Percentiles rank a stretch among this genome's conserved stretches.
Evolutionary conservation across 495 filamentous ascomycete genomes (phyloP).

Genomic region (Daldinia childiae): DNA sequence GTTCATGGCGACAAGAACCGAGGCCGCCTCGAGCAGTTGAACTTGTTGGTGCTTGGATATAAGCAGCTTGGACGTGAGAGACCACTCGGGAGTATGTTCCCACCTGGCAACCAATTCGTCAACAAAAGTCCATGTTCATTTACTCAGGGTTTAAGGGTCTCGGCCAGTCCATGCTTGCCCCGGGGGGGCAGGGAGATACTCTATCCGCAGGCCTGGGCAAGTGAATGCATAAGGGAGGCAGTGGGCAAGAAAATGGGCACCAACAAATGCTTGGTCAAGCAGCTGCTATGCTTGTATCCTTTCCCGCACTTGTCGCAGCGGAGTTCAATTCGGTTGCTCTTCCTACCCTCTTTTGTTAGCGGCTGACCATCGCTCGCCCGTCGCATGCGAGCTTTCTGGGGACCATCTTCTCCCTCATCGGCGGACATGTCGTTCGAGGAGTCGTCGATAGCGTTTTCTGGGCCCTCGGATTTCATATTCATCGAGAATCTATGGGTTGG

Average conservation of each 20-base stretch:
- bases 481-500: constrained; percentile 55
- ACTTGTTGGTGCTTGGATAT: constrained; percentile 99
- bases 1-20: constrained; percentile 94
- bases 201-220: constrained; percentile 45
- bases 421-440: constrained; percentile 65
- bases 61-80: constrained; percentile 93
- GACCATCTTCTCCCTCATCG: constrained; percentile 65
- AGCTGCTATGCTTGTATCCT: constrained; percentile 99
- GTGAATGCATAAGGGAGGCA: constrained; percentile 51
- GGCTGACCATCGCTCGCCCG: constrained; percentile 89
- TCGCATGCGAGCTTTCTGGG: constrained; percentile 74
- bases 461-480: constrained; percentile 51
- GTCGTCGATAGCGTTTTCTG: constrained; percentile 69
- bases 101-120: constrained; percentile 73
- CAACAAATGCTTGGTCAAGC: constrained; percentile 99
- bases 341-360: constrained; percentile 80
- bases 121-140: constrained; percentile 48
- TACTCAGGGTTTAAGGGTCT: constrained; percentile 41
- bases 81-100: constrained; percentile 99
- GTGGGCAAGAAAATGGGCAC: constrained; percentile 70
- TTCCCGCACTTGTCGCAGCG: constrained; percentile 99
- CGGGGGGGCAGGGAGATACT: constrained; percentile 35
- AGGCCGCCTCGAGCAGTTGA: constrained; percentile 94
- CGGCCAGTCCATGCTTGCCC: constrained; percentile 37
- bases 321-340: constrained; percentile 79